A percentile compares a stretch with the other conserved stretches of the same genome.
phyloP scores from a whole-genome alignment of 2,329 filamentous ascomycete genomes.

The Microcyclospora pomicola region DNA sequence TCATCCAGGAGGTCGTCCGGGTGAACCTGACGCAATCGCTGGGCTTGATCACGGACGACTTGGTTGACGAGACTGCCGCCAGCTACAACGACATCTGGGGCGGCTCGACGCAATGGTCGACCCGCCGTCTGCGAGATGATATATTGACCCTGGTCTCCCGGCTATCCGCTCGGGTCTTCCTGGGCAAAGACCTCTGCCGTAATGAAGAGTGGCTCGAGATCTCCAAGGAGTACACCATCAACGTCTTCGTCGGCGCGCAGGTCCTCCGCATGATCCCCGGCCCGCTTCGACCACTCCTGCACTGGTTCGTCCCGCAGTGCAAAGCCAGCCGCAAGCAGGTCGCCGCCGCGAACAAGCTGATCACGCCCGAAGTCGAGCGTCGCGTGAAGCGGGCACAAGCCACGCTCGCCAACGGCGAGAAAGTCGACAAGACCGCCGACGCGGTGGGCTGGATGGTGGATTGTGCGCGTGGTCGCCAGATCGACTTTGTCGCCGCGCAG shows the following conservation, averaged over 20 bases:
- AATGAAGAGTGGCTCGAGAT: slow-evolving; percentile 27
- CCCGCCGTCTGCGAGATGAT: slow-evolving; percentile 8
- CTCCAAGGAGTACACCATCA: slow-evolving; percentile 22
- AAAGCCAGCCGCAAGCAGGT: slow-evolving; percentile 18
- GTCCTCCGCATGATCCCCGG: slow-evolving; percentile 24
- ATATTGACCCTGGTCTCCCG: slow-evolving; percentile 21
- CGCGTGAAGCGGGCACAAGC: slow-evolving; percentile 13
- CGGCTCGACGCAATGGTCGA: slow-evolving; percentile 9
- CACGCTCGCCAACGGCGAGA: slow-evolving; percentile 6
- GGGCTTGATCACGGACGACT: slow-evolving; percentile 11
- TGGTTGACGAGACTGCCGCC: slow-evolving; percentile 13
- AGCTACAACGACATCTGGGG: slow-evolving; percentile 10
- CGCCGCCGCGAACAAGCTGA: slow-evolving; percentile 20
- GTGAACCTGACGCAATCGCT: slow-evolving; percentile 15
- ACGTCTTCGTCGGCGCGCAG: slow-evolving; percentile 21
- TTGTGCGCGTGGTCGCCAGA: slow-evolving; percentile 6
- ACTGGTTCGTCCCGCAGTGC: slow-evolving; percentile 23
- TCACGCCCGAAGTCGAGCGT: slow-evolving; percentile 22
- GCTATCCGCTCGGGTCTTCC: slow-evolving; percentile 27
- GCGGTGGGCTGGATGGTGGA: slow-evolving; percentile 17
- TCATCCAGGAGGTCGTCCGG: slow-evolving; percentile 9
- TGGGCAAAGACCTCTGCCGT: slow-evolving; percentile 24
- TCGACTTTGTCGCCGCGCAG: slow-evolving; percentile 11
- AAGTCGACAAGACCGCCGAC: slow-evolving; percentile 11
- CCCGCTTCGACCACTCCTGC: slow-evolving; percentile 21